Conservation (phyloP, 352 stramenopile species). For the Stramenopiles sp. region DNA sequence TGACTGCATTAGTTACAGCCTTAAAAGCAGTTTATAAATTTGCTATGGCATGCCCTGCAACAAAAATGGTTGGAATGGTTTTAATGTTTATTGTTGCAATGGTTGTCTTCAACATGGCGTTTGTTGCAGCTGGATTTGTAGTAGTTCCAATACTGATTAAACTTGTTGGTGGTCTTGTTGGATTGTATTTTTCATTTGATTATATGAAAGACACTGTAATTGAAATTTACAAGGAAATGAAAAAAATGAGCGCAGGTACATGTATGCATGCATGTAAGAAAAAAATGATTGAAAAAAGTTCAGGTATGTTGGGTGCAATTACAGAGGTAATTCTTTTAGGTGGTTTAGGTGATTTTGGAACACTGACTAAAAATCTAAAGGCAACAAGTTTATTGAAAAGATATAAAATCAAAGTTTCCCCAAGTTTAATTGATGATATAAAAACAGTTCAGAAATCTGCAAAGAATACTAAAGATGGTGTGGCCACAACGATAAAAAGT, state of each 20-base stretch:
- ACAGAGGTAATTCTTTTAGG: background rate
- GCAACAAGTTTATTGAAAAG: background rate
- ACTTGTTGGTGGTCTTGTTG: background rate
- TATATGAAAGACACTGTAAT: background rate
- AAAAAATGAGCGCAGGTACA: background rate
- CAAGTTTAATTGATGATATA: background rate
- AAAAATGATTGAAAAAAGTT: background rate
- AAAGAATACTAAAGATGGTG: background rate
- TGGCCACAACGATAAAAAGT: too few species aligned
- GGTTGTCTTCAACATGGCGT: background rate
- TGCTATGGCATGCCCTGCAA: background rate
- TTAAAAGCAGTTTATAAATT: background rate
- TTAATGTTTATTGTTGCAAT: background rate
- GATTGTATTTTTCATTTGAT: background rate
- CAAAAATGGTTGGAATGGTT: background rate
- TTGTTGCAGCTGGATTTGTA: background rate
- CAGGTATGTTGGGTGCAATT: background rate
- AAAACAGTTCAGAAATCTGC: background rate
- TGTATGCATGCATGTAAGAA: background rate
- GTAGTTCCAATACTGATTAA: background rate
- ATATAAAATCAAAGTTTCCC: background rate
- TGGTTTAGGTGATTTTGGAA: background rate
- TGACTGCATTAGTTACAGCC: background rate
- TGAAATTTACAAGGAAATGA: background rate
- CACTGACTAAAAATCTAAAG: background rate